A percentile compares a stretch with the other conserved stretches of the same genome.
Evolutionary conservation across 1,139 yeast genomes (phyloP).

Genomic region (Scheffersomyces insectosa): DNA sequence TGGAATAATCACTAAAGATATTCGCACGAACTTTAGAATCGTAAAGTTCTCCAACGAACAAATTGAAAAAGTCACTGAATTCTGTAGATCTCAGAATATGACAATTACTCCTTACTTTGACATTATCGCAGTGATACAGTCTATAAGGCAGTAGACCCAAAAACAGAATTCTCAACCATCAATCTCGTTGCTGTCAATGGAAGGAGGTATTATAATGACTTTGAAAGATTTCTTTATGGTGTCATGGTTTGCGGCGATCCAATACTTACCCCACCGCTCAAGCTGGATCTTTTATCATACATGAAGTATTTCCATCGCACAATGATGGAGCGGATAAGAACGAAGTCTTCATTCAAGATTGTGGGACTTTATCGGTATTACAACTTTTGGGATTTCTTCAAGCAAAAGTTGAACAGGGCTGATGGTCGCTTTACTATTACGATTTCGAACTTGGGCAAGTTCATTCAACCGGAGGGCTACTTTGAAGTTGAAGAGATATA

Average conservation of each 20-base stretch:
- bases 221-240: slow-evolving; percentile 18
- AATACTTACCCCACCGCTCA: slow-evolving; percentile 12
- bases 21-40: slow-evolving; percentile 7
- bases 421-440: slow-evolving; percentile 17
- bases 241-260: slow-evolving; percentile 20
- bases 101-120: slow-evolving; percentile 13
- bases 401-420: slow-evolving; percentile 6
- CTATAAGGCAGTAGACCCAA: slow-evolving; percentile 4
- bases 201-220: slow-evolving; percentile 10
- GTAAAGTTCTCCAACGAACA: slow-evolving; percentile 9
- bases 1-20: slow-evolving; percentile 3
- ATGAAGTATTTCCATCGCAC: slow-evolving; percentile 16
- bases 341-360: slow-evolving; percentile 14
- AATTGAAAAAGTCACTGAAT: slow-evolving; percentile 2
- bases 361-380: slow-evolving; percentile 14
- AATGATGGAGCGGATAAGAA: slow-evolving; percentile 11
- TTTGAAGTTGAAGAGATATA: slow-evolving; percentile 17
- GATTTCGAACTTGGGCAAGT: slow-evolving; percentile 23
- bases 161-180: slow-evolving; percentile 5
- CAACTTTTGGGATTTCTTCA: slow-evolving; percentile 14
- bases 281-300: slow-evolving; percentile 4
- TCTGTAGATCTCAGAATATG: slow-evolving; percentile 7
- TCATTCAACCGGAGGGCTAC: slow-evolving; percentile 5
- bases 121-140: slow-evolving; percentile 7
- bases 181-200: slow-evolving; percentile 12